A percentile compares a stretch with the other conserved stretches of the same genome.
These are phyloP conservation scores for Elongisporangium undulatum DNA, from an alignment of 352 stramenopile species.

Conservation along the genomic window DNA sequence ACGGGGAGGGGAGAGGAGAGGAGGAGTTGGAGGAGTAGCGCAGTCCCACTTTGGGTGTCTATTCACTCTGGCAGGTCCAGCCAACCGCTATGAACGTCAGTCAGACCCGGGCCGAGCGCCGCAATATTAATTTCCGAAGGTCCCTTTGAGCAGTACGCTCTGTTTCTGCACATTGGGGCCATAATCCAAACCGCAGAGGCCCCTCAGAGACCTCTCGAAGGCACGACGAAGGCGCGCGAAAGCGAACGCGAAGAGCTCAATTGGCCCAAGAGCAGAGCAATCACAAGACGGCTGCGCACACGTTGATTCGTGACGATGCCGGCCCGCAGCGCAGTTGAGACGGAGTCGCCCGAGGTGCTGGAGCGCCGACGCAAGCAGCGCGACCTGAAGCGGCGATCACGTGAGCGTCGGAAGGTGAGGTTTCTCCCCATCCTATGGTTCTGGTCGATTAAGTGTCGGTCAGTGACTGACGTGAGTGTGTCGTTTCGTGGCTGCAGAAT, in stretches of 20 bases:
- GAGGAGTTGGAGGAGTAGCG: background rate
- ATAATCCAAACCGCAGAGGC: background rate
- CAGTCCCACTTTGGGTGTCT: background rate
- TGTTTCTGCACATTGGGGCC: background rate
- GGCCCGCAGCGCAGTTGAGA: background rate
- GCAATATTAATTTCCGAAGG: background rate
- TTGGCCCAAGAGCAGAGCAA: background rate
- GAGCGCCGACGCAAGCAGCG: constrained; percentile 30
- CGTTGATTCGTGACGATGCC: background rate
- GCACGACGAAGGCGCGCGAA: background rate
- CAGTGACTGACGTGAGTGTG: constrained; percentile 3
- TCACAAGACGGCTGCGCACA: background rate
- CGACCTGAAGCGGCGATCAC: constrained; percentile 33
- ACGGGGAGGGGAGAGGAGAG: background rate
- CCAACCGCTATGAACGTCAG: background rate
- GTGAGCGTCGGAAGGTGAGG: constrained; percentile 27
- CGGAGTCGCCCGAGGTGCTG: background rate
- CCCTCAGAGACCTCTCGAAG: background rate
- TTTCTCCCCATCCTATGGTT: background rate
- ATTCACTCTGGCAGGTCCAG: background rate
- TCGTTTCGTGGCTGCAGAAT: constrained; percentile 15
- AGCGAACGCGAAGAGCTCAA: background rate
- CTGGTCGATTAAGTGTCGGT: background rate
- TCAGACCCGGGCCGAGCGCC: background rate
- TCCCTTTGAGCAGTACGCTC: background rate